phyloP scores from a whole-genome alignment of 1,139 yeast species.

The Trichomonascaceae sp. region DNA sequence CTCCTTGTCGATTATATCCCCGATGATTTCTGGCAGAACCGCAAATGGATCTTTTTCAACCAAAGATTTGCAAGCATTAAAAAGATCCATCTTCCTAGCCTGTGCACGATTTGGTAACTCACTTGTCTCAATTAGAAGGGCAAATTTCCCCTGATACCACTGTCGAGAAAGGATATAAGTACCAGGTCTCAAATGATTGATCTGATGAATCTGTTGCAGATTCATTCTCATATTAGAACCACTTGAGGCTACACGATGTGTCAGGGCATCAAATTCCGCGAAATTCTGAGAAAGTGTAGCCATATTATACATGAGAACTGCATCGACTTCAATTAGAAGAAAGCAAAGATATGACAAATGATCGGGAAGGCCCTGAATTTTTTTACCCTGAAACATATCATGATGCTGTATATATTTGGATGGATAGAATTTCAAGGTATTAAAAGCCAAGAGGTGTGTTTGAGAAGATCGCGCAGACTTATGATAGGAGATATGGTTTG shows the following conservation, averaged over 20 bases:
- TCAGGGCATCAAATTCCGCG: constrained; percentile 18
- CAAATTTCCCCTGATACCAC: constrained; percentile 4
- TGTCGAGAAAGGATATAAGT: constrained; percentile 17
- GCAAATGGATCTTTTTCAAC: constrained; percentile 4
- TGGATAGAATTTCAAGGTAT: background rate
- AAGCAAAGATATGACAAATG: constrained; percentile 6
- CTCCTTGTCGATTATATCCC: constrained; percentile 2
- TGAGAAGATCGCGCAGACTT: constrained; percentile 1
- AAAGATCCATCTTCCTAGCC: constrained; percentile 5
- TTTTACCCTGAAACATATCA: constrained; percentile 1
- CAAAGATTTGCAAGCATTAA: constrained; percentile 11
- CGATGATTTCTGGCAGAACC: constrained; percentile 7
- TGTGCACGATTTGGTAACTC: constrained; percentile 11
- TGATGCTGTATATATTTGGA: background rate
- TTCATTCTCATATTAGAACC: constrained; percentile 21
- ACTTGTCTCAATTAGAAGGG: constrained; percentile 10
- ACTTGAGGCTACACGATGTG: constrained; percentile 18
- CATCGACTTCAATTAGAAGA: constrained; percentile 20
- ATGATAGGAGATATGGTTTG: background rate
- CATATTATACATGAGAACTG: constrained; percentile 19
- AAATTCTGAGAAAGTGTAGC: constrained; percentile 17
- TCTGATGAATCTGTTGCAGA: constrained; percentile 21
- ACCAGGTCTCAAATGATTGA: constrained; percentile 25
- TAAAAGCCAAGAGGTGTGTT: background rate
- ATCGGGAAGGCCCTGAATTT: constrained; percentile 1